Conservation (phyloP, 139 green algal species). For the Auxenochlorella pyrenoidosa region DNA sequence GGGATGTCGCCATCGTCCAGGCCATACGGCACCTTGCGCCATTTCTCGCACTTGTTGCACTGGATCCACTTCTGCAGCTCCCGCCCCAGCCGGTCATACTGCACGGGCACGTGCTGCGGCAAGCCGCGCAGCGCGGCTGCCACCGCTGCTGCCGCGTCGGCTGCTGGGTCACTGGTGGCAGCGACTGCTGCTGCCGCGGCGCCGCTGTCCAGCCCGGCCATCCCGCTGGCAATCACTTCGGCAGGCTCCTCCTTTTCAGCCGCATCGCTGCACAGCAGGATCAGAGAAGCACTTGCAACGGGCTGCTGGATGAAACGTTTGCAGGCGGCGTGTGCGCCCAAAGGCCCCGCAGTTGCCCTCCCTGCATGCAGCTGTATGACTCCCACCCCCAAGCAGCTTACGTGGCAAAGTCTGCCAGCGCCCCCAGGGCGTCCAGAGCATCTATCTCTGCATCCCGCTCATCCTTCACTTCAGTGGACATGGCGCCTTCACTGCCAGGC, state of each 20-base stretch:
- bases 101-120: slow-evolving; percentile 28
- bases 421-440: slow-evolving; percentile 57
- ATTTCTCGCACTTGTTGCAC: slow-evolving; percentile 82
- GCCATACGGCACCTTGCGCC: slow-evolving; percentile 83
- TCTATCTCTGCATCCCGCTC: slow-evolving; percentile 60
- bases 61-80: slow-evolving; percentile 91
- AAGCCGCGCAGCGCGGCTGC: slow-evolving; percentile 4
- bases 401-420: slow-evolving; percentile 60
- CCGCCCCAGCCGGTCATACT: slow-evolving; percentile 41
- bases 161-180: background rate
- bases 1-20: slow-evolving; percentile 76
- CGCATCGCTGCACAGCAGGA: background rate
- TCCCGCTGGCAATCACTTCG: background rate
- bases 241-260: background rate
- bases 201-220: background rate
- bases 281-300: too few species aligned
- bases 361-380: background rate
- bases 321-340: background rate
- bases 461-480: slow-evolving; percentile 21
- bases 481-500: background rate
- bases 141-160: background rate
- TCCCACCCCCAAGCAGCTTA: background rate
- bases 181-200: background rate
- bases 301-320: background rate
- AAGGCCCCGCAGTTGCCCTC: background rate